Evolutionary conservation across 2,329 filamentous ascomycete genomes (phyloP), one percentile per base, ranked within the genome.

Genomic region (Ascochyta fabae): DNA sequence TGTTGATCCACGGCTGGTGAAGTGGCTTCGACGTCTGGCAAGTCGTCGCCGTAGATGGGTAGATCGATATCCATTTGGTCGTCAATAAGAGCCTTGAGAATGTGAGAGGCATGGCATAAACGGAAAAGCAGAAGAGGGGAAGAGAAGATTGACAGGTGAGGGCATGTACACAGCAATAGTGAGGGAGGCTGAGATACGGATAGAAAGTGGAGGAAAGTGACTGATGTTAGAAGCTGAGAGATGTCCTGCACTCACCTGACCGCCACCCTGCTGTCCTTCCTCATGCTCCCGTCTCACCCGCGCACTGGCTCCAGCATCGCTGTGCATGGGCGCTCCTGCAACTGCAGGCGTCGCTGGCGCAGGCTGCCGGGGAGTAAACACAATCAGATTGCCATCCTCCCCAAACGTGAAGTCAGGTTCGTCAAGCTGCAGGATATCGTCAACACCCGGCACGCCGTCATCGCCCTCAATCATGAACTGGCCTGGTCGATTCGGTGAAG

Each of bases 381-480:
- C 83, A 27, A 84, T 69, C 5, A 88, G 73, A 59, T 84, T 83
- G 7, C 86, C 86, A 56, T 88, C 81, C 13, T 81, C 84, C 60
- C 87, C 86, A 60, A 89, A 83, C 34, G 80, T 81, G 62, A 89
- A 86, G 48, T 82, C 82, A 22, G 80, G 77, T n/a, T 86, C 82
- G 10, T 56, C 60, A 8, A 68, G 67, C 46, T 78, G 70, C 53
- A 83, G 72, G 5, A 60, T 71, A 19, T 80, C 75, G 46, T 80
- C 79, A 75, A 36, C 75, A 74, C 61, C 63, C 46, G 70, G 7
- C 60, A 70, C 48, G 38, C 55, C 74, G 16, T 77, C 74, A 27
- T 79, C 79, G 34, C 75, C 77, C n/a, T 74, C 74, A 3, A 80
- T 61, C 8, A 69, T 69, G 53, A 81, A 77, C 1, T 73, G 73